A percentile compares a stretch with the other conserved stretches of the same genome.
phyloP scores from a whole-genome alignment of 257 asterid species.

The Capsicum rhomboideum region DNA sequence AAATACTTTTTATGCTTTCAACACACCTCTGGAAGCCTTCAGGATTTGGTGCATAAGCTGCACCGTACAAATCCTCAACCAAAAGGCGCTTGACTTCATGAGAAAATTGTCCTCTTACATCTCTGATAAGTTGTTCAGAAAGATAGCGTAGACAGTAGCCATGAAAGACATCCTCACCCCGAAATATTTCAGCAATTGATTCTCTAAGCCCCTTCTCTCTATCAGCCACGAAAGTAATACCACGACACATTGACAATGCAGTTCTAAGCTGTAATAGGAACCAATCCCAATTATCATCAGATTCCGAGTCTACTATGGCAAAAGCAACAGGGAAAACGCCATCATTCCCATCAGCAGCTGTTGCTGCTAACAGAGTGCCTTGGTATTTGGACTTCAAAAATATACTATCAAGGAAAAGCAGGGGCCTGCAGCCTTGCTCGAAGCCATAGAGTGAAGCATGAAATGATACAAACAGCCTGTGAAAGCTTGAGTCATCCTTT shows the following conservation, averaged over 20 bases:
- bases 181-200: conserved; percentile 64
- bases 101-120: conserved; percentile 75
- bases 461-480: conserved; percentile 86
- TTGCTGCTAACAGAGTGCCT: conserved; percentile 85
- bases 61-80: conserved; percentile 65
- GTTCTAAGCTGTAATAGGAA: conserved; percentile 73
- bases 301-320: conserved; percentile 83
- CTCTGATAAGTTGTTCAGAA: conserved; percentile 75
- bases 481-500: conserved; percentile 89
- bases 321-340: conserved; percentile 89
- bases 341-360: conserved; percentile 90
- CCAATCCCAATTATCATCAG: conserved; percentile 93
- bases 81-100: conserved; percentile 82
- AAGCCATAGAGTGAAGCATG: conserved; percentile 83
- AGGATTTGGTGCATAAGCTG: conserved; percentile 58
- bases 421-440: conserved; percentile 88
- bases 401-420: conserved; percentile 83
- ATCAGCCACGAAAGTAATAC: conserved; percentile 77
- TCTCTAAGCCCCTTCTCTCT: conserved; percentile 81
- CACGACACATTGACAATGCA: conserved; percentile 47
- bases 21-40: conserved; percentile 63
- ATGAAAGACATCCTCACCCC: conserved; percentile 63
- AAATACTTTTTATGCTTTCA: conserved; percentile 73
- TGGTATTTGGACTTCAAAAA: conserved; percentile 85
- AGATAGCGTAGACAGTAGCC: conserved; percentile 73